Base-by-base conservation (phyloP, 2,329 filamentous ascomycete species). In the Parastagonospora avenae region DNA sequence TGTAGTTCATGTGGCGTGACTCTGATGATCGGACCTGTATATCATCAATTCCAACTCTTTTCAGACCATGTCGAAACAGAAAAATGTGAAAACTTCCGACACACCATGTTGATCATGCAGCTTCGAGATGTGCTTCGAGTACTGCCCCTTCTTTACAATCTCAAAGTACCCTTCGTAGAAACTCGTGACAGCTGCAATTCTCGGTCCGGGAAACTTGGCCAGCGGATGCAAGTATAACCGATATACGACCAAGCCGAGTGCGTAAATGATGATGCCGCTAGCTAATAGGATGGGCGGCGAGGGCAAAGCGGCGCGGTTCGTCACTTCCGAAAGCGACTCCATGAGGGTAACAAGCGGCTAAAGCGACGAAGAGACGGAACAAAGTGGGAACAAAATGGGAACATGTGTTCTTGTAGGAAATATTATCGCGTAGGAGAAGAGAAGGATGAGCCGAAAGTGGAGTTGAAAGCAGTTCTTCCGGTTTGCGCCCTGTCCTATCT, bases 191-290 rank as follows among this genome's bases (percentile, higher is more conserved):
- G 69, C 69, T 9, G 69, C 70, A 11, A 66, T 44, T 28, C 45
- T 62, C 1, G 79, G 78, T 2, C 78, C 79, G 1, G 78, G 78
- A 54, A 75, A 78, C 37, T 71, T 72, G 37, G 72, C 64, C 2
- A 80, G 67, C 1, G 79, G 78, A 40, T 79, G 76, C 38, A 79
- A 68, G 60, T 71, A 77, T 15, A 77, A 64, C 48, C 71, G 70
- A 57, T 79, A 76, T 46, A 77, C 4, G 42, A 46, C 46, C 40
- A 69, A 55, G 12, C 53, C 61, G 24, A 58, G 1, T 8, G 58
- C 24, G 38, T 68, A 73, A 8, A 53, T 11, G 28, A 54, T 38
- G 16, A 55, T 46, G 4, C 55, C 41, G 8, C 42, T 48, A 8
- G 47, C 50, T 8, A 59, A 51, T 37, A 63, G 40, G 32, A 51